Percentiles rank a stretch among this genome's conserved stretches.
Evolutionary conservation across 306 rosid genomes (phyloP).

Genomic region (Medicago truncatula): MtrunA17r5.0-ANR NC_053042.1:45357001-45357500

Average conservation of each 20-base stretch:
- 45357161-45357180: neutral
- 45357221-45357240: constrained; percentile 66
- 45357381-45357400: too few species aligned
- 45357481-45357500: too few species aligned
- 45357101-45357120: neutral
- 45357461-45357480: too few species aligned
- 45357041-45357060: neutral
- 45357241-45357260: constrained; percentile 75
- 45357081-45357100: neutral
- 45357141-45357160: neutral
- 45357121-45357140: constrained; percentile 16
- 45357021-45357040: neutral
- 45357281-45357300: constrained; percentile 53
- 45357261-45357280: constrained; percentile 53
- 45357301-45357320: constrained; percentile 53
- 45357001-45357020: too few species aligned
- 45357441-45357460: too few species aligned
- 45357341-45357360: neutral
- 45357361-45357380: too few species aligned
- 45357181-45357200: constrained; percentile 58
- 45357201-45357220: constrained; percentile 58
- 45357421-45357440: too few species aligned
- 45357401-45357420: too few species aligned
- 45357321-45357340: constrained; percentile 15
- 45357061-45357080: neutral